Evolutionary conservation across 345 rosid genomes (phyloP), one percentile per base, ranked within the genome.

Genomic region (Cochlearia excelsa): DNA sequence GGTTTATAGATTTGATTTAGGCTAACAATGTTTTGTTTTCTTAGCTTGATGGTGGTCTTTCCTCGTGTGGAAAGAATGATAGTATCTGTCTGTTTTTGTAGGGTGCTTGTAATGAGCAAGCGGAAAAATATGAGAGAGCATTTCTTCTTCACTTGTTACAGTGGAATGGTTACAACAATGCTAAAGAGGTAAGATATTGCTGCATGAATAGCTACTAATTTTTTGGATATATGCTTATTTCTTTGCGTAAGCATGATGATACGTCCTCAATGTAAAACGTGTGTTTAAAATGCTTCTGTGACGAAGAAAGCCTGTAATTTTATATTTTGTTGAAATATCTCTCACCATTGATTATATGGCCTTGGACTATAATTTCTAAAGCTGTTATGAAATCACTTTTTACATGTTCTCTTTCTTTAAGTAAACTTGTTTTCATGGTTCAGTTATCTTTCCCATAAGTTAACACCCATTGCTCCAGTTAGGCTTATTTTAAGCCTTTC

Each of bases 111-210:
- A 77, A 89, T 69, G 97, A 85, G 11, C 79, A 71, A 55, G 77
- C 81, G 49, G 96, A 84, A 60, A 85, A 80, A 37, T 73, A 64
- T 38, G 99, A 93, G 79, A 80, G 87, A 75, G 92, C 83, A n/a
- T 93, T 90, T 71, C 50, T 90, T 51, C 79, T 90, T 57, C 92
- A 84, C 73, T 77, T 93, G 50, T 79, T 93, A 59, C 79, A 78
- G 30, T 82, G 75, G 74, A 74, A 69, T 57, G 64, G 67, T 63
- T 66, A 79, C 67, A 60, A 64, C 73, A 72, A 52, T 41, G 62
- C 61, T 70, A 80, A 76, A 72, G 95, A 93, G 96, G 99, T 93
- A 23, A 26, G 28, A 8, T 39, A 39, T 53, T 46, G 51, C 45
- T 47, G 44, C 35, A 46, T n/a, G 4, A 28, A 9, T 42, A 53